phyloP scores from a whole-genome alignment of 2,329 filamentous ascomycete genomes.

The Rhinocladiella mackenziei region DNA sequence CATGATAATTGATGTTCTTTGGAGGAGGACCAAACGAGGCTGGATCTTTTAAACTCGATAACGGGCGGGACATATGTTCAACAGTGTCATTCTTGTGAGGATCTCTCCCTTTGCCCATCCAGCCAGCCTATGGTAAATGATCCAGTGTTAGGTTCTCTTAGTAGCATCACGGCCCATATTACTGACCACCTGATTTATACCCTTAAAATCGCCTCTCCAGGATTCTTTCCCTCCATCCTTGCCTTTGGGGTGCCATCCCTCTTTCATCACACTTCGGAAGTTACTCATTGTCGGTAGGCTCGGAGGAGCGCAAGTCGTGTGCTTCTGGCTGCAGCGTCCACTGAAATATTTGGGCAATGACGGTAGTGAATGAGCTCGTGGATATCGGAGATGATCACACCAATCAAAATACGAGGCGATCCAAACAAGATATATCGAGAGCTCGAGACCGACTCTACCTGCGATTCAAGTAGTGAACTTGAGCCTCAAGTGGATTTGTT shows the following conservation, averaged over 20 bases:
- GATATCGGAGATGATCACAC: too few species aligned
- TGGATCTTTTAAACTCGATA: slow-evolving; percentile 71
- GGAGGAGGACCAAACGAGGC: slow-evolving; percentile 76
- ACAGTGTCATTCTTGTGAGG: slow-evolving; percentile 34
- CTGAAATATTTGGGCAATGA: too few species aligned
- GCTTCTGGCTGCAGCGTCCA: neutral
- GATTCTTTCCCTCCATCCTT: slow-evolving; percentile 52
- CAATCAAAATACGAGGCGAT: too few species aligned
- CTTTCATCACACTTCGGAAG: slow-evolving; percentile 47
- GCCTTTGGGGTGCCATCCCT: slow-evolving; percentile 53
- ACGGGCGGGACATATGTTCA: slow-evolving; percentile 58
- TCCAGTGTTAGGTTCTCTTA: slow-evolving; percentile 1
- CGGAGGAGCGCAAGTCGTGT: neutral
- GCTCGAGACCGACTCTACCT: too few species aligned
- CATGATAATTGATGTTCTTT: slow-evolving; percentile 56
- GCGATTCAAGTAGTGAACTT: neutral
- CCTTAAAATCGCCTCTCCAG: slow-evolving; percentile 55
- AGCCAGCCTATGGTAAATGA: slow-evolving; percentile 51
- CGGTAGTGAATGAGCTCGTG: too few species aligned
- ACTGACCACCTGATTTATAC: slow-evolving; percentile 54
- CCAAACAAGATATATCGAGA: too few species aligned
- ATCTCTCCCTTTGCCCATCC: slow-evolving; percentile 55
- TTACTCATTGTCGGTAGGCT: slow-evolving; percentile 12
- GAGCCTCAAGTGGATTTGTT: neutral
- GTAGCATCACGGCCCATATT: neutral